phyloP scores from a whole-genome alignment of 2,329 filamentous ascomycete species.

The Apiospora marii region DNA sequence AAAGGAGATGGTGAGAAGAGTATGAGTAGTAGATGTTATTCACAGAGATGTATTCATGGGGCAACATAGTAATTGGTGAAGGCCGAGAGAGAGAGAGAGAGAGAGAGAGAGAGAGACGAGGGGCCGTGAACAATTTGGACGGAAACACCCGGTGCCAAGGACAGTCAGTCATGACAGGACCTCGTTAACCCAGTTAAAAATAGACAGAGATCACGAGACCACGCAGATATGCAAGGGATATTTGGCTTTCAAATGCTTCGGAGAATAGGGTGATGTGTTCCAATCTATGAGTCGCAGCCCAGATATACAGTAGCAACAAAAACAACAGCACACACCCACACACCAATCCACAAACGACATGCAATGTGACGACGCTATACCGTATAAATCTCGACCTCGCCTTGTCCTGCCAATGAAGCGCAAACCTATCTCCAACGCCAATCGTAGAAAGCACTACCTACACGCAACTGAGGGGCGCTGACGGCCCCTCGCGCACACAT shows the following conservation, averaged over 20 bases:
- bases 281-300: slow-evolving; percentile 18
- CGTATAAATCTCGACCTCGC: not conserved
- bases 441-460: not conserved
- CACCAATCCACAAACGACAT: not conserved
- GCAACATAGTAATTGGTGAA: too few relatives aligned
- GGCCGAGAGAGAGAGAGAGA: too few relatives aligned
- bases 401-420: slow-evolving; percentile 3
- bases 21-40: too few relatives aligned
- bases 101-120: too few relatives aligned
- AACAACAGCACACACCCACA: not conserved
- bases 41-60: too few relatives aligned
- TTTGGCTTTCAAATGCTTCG: not conserved
- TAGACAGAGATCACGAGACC: not conserved
- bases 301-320: not conserved
- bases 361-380: not conserved
- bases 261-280: not conserved
- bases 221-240: not conserved
- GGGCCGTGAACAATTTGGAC: too few relatives aligned
- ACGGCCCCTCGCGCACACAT: not conserved
- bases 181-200: not conserved
- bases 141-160: not conserved
- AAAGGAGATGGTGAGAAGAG: too few relatives aligned
- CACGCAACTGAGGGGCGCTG: not conserved
- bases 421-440: slow-evolving; percentile 13
- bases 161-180: not conserved